Evolutionary conservation across 208 protist genomes (phyloP).

Genomic region (Crithidia brevicula): DNA sequence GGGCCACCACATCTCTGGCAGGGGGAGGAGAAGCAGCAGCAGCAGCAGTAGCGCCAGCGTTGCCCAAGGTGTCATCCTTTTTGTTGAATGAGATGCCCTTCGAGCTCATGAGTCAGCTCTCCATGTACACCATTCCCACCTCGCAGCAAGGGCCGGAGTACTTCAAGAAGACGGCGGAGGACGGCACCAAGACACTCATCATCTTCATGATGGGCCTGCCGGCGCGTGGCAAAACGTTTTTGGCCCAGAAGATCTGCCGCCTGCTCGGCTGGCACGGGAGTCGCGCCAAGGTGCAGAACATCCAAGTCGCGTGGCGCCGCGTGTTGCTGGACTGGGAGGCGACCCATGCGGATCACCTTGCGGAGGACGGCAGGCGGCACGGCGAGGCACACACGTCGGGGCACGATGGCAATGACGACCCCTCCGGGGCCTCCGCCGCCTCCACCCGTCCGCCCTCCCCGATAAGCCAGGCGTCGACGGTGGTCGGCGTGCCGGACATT

Average conservation of each 20-base stretch:
- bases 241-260: conserved; percentile 90
- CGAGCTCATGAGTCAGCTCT: conserved; percentile 22
- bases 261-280: conserved; percentile 85
- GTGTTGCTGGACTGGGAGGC: conserved; percentile 59
- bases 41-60: neutral
- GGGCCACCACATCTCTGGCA: neutral
- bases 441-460: no score
- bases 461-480: neutral
- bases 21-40: neutral
- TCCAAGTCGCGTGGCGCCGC: conserved; percentile 75
- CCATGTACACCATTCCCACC: conserved; percentile 69
- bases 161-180: conserved; percentile 48
- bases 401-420: neutral
- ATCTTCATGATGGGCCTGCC: conserved; percentile 92
- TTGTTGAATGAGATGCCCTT: conserved; percentile 16
- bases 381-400: neutral
- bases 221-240: conserved; percentile 90
- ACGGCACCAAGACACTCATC: conserved; percentile 57
- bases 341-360: conserved; percentile 14
- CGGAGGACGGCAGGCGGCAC: neutral
- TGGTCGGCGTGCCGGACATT: neutral
- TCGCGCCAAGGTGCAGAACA: conserved; percentile 74
- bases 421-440: no score
- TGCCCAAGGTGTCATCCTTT: neutral
- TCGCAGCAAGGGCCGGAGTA: conserved; percentile 79